Evolutionary conservation across 164 flowering plant species (phyloP).

Genomic region (Magnolia sinica): DNA sequence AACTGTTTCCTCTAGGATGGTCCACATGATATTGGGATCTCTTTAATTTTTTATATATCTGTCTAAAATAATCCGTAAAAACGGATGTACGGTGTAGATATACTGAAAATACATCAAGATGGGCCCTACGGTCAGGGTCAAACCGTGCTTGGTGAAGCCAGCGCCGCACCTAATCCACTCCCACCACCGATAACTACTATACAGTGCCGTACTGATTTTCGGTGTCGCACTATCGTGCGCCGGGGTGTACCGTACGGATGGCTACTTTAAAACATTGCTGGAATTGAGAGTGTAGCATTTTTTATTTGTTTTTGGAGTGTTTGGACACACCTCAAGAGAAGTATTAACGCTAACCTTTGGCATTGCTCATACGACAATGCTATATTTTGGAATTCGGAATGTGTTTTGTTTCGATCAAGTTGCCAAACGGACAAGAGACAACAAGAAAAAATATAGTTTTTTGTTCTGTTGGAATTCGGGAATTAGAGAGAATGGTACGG

Average conservation of each 20-base stretch:
- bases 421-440: neutral
- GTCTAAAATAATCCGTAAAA: too few species aligned
- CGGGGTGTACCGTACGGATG: neutral
- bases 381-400: neutral
- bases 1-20: too few species aligned
- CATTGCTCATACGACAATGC: neutral
- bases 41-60: too few species aligned
- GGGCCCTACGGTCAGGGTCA: too few species aligned
- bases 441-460: too few species aligned
- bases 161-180: too few species aligned
- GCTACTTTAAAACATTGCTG: neutral
- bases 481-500: neutral
- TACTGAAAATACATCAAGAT: too few species aligned
- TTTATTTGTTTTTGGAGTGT: neutral
- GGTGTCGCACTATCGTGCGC: neutral
- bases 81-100: too few species aligned
- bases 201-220: neutral
- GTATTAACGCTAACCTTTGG: neutral
- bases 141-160: too few species aligned
- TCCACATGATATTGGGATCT: too few species aligned
- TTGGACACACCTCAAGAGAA: neutral
- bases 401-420: neutral
- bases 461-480: neutral
- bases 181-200: neutral
- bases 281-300: neutral